These are phyloP conservation scores for Amyloporia xantha DNA, from an alignment of 768 basidiomycete species.

Conservation along the genomic window DNA sequence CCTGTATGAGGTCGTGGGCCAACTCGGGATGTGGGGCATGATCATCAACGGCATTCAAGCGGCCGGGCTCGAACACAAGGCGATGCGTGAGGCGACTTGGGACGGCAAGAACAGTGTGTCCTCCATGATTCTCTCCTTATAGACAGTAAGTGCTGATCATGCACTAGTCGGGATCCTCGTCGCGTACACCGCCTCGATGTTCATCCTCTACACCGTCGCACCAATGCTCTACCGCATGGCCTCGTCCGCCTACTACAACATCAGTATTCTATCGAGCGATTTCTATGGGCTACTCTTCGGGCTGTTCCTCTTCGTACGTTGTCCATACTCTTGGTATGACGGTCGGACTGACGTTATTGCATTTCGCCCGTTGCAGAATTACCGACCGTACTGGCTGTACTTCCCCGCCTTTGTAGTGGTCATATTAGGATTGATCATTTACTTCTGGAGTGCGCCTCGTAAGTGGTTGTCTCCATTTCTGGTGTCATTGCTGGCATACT, in stretches of 20 bases:
- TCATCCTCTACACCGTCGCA: conserved; percentile 78
- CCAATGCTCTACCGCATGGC: conserved; percentile 80
- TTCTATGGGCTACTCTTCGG: conserved; percentile 84
- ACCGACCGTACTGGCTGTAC: no score
- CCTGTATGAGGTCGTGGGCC: conserved; percentile 89
- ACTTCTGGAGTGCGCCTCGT: conserved; percentile 86
- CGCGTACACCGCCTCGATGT: conserved; percentile 63
- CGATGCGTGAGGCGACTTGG: conserved; percentile 65
- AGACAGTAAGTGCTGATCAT: background rate
- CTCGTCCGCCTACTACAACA: conserved; percentile 80
- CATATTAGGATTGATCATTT: conserved; percentile 65
- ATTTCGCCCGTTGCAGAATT: no score
- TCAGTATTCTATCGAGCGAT: conserved; percentile 78
- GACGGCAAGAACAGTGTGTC: conserved; percentile 58
- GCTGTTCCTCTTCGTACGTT: conserved; percentile 46
- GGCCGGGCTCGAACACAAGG: conserved; percentile 62
- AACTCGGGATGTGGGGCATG: no score
- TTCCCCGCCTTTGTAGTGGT: conserved; percentile 73
- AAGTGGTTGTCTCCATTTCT: conserved; percentile 29
- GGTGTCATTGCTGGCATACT: background rate
- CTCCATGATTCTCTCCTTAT: background rate
- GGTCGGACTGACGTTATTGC: no score
- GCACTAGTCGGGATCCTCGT: conserved; percentile 42
- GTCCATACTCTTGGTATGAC: background rate
- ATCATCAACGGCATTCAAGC: conserved; percentile 77